Evolutionary conservation across 2,329 filamentous ascomycete species (phyloP).

Genomic region (Botrytis sinoallii): DNA sequence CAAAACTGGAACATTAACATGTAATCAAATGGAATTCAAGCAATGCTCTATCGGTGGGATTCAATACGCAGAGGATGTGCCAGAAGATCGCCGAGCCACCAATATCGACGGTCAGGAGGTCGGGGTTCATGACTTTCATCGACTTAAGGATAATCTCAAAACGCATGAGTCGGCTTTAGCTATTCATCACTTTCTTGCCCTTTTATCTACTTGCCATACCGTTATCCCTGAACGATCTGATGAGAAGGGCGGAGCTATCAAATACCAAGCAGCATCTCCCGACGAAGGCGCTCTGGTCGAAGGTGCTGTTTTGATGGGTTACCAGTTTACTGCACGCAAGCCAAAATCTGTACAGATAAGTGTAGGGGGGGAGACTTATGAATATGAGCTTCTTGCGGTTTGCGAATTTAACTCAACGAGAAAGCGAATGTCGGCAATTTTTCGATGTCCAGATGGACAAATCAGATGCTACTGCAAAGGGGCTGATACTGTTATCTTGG

Average conservation of each 20-base stretch:
- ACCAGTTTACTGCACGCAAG: conserved; percentile 86
- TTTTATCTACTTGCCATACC: conserved; percentile 90
- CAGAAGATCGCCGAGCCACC: conserved; percentile 82
- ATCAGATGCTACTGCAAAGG: conserved; percentile 94
- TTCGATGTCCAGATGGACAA: conserved; percentile 93
- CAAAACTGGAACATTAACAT: conserved; percentile 96
- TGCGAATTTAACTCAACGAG: conserved; percentile 98
- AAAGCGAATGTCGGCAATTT: conserved; percentile 97
- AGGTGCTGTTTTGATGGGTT: conserved; percentile 80
- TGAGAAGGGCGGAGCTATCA: conserved; percentile 76
- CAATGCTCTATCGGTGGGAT: conserved; percentile 91
- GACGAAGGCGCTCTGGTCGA: conserved; percentile 97
- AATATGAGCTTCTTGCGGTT: conserved; percentile 92
- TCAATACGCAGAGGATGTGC: conserved; percentile 88
- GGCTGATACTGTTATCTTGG: conserved; percentile 94
- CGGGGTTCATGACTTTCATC: conserved; percentile 67
- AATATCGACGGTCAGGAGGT: conserved; percentile 73
- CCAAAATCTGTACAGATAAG: conserved; percentile 84
- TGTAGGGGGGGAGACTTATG: conserved; percentile 65
- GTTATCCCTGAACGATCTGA: conserved; percentile 90
- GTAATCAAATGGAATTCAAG: conserved; percentile 98
- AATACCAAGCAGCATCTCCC: conserved; percentile 95
- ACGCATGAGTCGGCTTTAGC: conserved; percentile 55
- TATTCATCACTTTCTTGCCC: conserved; percentile 80
- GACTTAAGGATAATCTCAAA: conserved; percentile 57